Conservation (phyloP, 73 alveolate genomes). For the Uronychia setigera region DNA sequence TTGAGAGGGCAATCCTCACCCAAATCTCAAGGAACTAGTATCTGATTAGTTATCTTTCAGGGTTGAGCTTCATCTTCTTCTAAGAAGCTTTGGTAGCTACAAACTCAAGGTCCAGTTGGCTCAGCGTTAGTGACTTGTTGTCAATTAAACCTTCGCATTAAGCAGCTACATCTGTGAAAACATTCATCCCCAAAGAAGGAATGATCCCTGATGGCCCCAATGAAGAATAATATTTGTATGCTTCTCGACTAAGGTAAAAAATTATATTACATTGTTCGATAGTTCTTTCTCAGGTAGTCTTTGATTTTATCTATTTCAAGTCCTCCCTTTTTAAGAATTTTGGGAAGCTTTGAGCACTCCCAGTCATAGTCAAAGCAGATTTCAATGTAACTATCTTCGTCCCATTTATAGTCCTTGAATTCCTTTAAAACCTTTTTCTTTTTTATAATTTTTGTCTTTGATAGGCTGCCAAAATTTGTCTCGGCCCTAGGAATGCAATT, state of each 20-base stretch:
- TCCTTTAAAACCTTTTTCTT: constrained; percentile 55
- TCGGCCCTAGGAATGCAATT: constrained; percentile 21
- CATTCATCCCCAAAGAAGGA: constrained; percentile 54
- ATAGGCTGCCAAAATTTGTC: not conserved
- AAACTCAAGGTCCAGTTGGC: constrained; percentile 58
- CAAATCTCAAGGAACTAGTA: constrained; percentile 58
- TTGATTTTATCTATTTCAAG: constrained; percentile 39
- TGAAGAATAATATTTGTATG: constrained; percentile 62
- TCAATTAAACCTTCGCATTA: constrained; percentile 20
- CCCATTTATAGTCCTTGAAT: constrained; percentile 26
- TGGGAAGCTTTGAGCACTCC: constrained; percentile 54
- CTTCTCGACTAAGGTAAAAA: constrained; percentile 28
- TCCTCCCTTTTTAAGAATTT: constrained; percentile 43
- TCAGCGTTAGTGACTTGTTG: constrained; percentile 20
- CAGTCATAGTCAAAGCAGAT: constrained; percentile 67
- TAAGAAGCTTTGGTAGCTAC: constrained; percentile 38
- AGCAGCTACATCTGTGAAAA: constrained; percentile 39
- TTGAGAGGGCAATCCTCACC: constrained; percentile 50
- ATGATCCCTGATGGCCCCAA: constrained; percentile 57
- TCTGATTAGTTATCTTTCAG: constrained; percentile 59
- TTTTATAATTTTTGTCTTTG: constrained; percentile 41
- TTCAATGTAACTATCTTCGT: constrained; percentile 29
- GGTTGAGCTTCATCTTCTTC: constrained; percentile 22
- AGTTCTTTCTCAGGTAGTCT: constrained; percentile 44
- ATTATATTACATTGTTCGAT: constrained; percentile 11